Percentiles rank a stretch among this genome's conserved stretches.
phyloP scores from a whole-genome alignment of 2,329 filamentous ascomycete genomes.

The Alternaria hordeiaustralica region DNA sequence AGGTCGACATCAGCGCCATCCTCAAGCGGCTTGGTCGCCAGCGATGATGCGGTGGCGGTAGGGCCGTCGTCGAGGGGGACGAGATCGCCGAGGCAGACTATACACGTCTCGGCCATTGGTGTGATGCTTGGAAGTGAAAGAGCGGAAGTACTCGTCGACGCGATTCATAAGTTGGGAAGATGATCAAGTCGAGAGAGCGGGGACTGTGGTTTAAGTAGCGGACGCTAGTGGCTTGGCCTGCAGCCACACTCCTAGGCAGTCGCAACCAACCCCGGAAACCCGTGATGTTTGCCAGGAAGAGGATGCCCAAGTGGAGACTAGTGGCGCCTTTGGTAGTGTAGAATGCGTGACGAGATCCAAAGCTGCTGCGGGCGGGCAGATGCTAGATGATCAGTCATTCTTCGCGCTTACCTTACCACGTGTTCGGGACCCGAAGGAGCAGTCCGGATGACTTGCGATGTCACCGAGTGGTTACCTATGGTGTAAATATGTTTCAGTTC shows the following conservation, averaged over 20 bases:
- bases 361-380: slow-evolving; percentile 9
- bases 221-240: slow-evolving; percentile 26
- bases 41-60: slow-evolving; percentile 33
- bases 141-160: slow-evolving; percentile 30
- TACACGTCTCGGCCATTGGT: slow-evolving; percentile 71
- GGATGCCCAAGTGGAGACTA: slow-evolving; percentile 10
- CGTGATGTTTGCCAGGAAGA: slow-evolving; percentile 16
- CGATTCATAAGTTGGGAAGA: slow-evolving; percentile 45
- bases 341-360: slow-evolving; percentile 6
- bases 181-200: slow-evolving; percentile 41
- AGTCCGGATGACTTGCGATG: slow-evolving; percentile 37
- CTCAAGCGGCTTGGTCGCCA: slow-evolving; percentile 36
- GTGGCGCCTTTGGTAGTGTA: neutral
- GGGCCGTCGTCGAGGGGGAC: slow-evolving; percentile 60
- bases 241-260: slow-evolving; percentile 30
- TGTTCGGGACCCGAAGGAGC: slow-evolving; percentile 35
- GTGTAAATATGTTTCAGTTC: slow-evolving; percentile 41
- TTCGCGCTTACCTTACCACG: slow-evolving; percentile 41
- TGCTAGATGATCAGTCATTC: slow-evolving; percentile 19
- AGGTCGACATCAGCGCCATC: slow-evolving; percentile 32
- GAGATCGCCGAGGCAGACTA: slow-evolving; percentile 75
- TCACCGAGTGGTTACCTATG: slow-evolving; percentile 33
- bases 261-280: slow-evolving; percentile 23
- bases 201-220: slow-evolving; percentile 28
- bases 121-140: slow-evolving; percentile 26